Conservation (phyloP, 352 stramenopile species). For the Globisporangium acanthophoron region DNA sequence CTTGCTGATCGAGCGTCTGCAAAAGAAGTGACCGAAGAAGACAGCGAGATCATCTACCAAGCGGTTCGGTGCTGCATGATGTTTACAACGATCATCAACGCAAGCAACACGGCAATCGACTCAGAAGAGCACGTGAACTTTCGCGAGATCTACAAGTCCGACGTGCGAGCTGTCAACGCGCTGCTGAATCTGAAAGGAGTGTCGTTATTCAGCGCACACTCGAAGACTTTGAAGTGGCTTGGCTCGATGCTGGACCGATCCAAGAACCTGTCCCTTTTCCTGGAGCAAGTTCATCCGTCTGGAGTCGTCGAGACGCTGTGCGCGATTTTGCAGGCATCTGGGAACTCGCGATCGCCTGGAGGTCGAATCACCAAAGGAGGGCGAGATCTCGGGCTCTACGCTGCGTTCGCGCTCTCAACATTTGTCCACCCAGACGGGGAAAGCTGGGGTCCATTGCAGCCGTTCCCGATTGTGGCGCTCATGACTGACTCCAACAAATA, state of each 20-base stretch:
- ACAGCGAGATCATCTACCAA: slow-evolving; percentile 45
- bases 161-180: slow-evolving; percentile 36
- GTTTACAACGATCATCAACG: slow-evolving; percentile 50
- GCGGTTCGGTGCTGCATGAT: slow-evolving; percentile 57
- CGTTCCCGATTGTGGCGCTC: slow-evolving; percentile 56
- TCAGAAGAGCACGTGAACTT: slow-evolving; percentile 23
- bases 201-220: slow-evolving; percentile 26
- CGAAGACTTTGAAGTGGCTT: slow-evolving; percentile 73
- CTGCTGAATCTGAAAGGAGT: slow-evolving; percentile 32
- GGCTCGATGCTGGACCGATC: slow-evolving; percentile 70
- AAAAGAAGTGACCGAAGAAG: not conserved
- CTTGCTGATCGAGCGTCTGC: slow-evolving; percentile 1
- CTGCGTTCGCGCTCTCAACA: slow-evolving; percentile 58
- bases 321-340: slow-evolving; percentile 42
- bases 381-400: slow-evolving; percentile 43
- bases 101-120: slow-evolving; percentile 20
- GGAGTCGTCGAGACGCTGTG: slow-evolving; percentile 62
- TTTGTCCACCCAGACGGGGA: slow-evolving; percentile 69
- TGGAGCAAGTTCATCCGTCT: slow-evolving; percentile 54
- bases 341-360: slow-evolving; percentile 37
- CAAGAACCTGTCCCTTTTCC: slow-evolving; percentile 36
- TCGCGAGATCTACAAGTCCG: slow-evolving; percentile 33
- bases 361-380: slow-evolving; percentile 38
- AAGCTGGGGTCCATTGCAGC: slow-evolving; percentile 39
- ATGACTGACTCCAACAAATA: slow-evolving; percentile 13